Evolutionary conservation across 768 basidiomycete genomes (phyloP), one percentile per base, ranked within the genome.

Genomic region (Mycena vitilis): DNA sequence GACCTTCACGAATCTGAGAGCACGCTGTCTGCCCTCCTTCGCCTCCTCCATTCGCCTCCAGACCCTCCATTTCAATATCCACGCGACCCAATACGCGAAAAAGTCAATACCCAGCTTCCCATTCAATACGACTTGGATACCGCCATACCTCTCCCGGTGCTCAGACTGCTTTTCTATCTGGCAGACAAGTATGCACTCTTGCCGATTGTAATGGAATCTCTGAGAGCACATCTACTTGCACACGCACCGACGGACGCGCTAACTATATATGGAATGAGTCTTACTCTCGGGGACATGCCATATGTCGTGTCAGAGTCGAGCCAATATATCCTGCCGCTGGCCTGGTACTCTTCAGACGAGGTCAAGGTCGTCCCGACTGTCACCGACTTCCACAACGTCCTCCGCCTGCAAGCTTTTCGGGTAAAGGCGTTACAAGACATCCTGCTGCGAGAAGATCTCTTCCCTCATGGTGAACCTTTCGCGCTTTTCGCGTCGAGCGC

Each of bases 111-210:
- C 61, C 74, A 72, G 68, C 66, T 76, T 52, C 81, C 74, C 57
- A 75, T 75, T 54, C 76, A 73, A 59, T 85, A 84, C 71, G 80
- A 85, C 71, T 75, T 78, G 38, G 75, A 79, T 0, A 82, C 87
- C 13, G 78, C 88, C 45, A 88, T 93, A 51, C 92, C 92, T 2
- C 81, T 90, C 12, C 91, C 91, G 23, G 77, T 93, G 20, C 84
- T 93, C 45, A 82, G 87, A 16, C 71, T 84, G 54, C 80, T 93
- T 70, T 84, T 89, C 74, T 78, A 74, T 52, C 80, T 92, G 48
- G 86, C 83, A 40, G 92, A 92, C 78, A 93, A 93, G 75, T 93
- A 93, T 72, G 81, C 80, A 5, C 80, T 93, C 23, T 80, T 84
- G 37, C 69, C 34, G 20, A 18, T 81, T 7, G 81, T 88, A 54